Evolutionary conservation across 2,329 filamentous ascomycete genomes (phyloP).

Genomic region (Fusarium sp.): DNA sequence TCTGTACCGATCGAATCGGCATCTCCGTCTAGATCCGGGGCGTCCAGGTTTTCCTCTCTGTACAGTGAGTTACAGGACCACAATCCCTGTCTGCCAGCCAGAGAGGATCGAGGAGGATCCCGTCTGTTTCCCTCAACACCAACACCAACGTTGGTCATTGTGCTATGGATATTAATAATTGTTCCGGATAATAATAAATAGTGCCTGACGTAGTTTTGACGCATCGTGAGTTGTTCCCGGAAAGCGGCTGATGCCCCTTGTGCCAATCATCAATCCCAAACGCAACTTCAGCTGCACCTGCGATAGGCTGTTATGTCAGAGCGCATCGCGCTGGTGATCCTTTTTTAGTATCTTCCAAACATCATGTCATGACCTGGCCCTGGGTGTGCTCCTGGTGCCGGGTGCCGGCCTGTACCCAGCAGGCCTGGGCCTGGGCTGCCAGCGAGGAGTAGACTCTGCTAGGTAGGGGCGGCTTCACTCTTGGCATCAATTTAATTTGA

Average conservation of each 20-base stretch:
- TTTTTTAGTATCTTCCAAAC: conserved; percentile 27
- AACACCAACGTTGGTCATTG: neutral
- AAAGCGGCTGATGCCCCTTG: conserved; percentile 20
- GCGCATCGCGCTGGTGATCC: conserved; percentile 25
- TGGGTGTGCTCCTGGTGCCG: neutral
- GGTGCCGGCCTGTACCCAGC: conserved; percentile 2
- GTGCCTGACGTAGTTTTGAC: conserved; percentile 32
- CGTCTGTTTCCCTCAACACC: neutral
- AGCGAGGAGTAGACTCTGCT: neutral
- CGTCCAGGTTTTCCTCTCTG: neutral
- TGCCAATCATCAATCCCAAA: conserved; percentile 20
- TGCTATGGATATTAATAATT: neutral
- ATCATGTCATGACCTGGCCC: neutral
- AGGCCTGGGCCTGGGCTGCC: neutral
- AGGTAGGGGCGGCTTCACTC: neutral
- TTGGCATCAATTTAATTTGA: conserved; percentile 21
- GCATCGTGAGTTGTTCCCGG: conserved; percentile 31
- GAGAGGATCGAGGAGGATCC: neutral
- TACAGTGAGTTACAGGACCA: neutral
- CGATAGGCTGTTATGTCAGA: neutral
- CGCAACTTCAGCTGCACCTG: neutral
- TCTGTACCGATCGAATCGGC: conserved; percentile 22
- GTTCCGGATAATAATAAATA: neutral
- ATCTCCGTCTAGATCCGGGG: conserved; percentile 18
- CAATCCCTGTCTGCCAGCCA: neutral